Conservation (phyloP, 2,329 filamentous ascomycete genomes). For the Orbilia blumenaviensis region DNA sequence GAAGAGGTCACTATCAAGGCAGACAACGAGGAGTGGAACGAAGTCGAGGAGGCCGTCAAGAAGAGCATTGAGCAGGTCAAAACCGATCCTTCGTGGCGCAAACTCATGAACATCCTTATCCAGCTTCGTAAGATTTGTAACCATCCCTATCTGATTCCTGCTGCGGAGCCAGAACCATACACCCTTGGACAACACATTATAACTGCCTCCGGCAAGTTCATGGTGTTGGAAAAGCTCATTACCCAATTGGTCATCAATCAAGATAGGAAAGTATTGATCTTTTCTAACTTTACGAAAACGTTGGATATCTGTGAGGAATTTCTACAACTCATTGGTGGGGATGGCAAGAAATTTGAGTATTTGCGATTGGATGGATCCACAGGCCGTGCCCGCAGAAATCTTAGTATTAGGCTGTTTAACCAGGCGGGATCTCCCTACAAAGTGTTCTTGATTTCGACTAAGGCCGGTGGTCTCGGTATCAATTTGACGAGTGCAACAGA, state of each 20-base stretch:
- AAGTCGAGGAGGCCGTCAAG: slow-evolving; percentile 63
- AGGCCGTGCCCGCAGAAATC: slow-evolving; percentile 64
- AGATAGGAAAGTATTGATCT: slow-evolving; percentile 68
- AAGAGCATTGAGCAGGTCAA: slow-evolving; percentile 61
- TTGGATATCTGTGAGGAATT: slow-evolving; percentile 67
- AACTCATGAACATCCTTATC: slow-evolving; percentile 68
- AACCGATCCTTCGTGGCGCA: slow-evolving; percentile 63
- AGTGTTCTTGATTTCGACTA: slow-evolving; percentile 68
- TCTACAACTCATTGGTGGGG: slow-evolving; percentile 63
- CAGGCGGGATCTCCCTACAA: slow-evolving; percentile 63
- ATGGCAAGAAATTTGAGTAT: slow-evolving; percentile 62
- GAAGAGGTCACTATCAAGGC: slow-evolving; percentile 58
- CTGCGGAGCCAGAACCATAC: slow-evolving; percentile 64
- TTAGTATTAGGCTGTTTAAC: slow-evolving; percentile 68
- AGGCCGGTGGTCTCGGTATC: slow-evolving; percentile 68
- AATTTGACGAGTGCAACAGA: slow-evolving; percentile 67
- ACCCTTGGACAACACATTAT: slow-evolving; percentile 64
- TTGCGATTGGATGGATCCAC: slow-evolving; percentile 67
- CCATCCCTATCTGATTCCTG: slow-evolving; percentile 66
- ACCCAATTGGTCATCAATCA: slow-evolving; percentile 65
- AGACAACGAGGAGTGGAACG: slow-evolving; percentile 63
- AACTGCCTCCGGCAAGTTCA: slow-evolving; percentile 68
- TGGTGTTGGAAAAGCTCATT: slow-evolving; percentile 66
- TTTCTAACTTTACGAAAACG: slow-evolving; percentile 67
- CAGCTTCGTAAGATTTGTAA: slow-evolving; percentile 67